A percentile compares a stretch with the other conserved stretches of the same genome.
These are phyloP conservation scores for Lasiosphaeriaceae sp. DNA, from an alignment of 495 filamentous ascomycete species.

Conservation along the genomic window DNA sequence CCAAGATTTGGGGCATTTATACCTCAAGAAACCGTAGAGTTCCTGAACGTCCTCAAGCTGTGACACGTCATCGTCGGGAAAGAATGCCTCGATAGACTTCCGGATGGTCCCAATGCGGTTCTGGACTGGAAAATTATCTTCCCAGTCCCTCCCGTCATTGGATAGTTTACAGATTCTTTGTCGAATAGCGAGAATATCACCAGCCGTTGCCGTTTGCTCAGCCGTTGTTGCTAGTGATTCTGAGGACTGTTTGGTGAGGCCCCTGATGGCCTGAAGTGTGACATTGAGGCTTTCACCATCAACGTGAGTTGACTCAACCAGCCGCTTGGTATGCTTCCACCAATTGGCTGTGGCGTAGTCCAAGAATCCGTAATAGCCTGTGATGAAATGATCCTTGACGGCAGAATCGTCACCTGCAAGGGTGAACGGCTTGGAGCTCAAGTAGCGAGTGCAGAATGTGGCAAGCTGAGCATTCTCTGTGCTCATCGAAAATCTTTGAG, in stretches of 20 bases:
- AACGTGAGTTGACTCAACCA: neutral
- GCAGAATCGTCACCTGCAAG: neutral
- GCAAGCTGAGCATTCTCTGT: neutral
- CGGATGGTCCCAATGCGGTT: neutral
- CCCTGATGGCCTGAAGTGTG: neutral
- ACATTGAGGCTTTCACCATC: neutral
- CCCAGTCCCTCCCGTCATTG: neutral
- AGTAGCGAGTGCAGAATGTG: neutral
- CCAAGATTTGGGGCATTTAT: neutral
- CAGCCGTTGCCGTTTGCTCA: too few relatives aligned
- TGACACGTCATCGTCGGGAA: neutral
- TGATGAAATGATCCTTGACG: neutral
- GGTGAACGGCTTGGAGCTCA: neutral
- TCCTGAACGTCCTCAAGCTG: neutral
- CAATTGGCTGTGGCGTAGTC: conserved; percentile 1
- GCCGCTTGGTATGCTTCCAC: neutral
- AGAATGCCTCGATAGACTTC: neutral
- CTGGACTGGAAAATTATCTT: neutral
- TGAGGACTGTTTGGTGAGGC: neutral
- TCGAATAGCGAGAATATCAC: too few relatives aligned
- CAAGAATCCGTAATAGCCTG: conserved; percentile 1
- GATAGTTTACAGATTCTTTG: neutral
- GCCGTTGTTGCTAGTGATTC: neutral
- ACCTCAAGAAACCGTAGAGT: neutral
- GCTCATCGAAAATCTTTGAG: neutral